phyloP scores from a whole-genome alignment of 192 early-diverging fungal species.

The Rhizoclosmatium globosum region DNA sequence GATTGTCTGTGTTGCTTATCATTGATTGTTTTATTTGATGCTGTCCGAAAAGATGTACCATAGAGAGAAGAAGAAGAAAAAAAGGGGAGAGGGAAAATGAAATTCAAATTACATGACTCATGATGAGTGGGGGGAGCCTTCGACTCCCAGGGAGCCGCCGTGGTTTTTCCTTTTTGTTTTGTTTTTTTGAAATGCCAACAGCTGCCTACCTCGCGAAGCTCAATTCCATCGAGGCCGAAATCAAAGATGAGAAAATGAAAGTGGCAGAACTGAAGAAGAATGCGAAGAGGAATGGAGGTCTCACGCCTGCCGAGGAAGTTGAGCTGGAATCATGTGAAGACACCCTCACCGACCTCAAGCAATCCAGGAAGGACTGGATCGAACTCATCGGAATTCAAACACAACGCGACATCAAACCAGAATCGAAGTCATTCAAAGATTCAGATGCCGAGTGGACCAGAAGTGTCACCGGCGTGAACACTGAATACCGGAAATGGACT shows the following conservation, averaged over 20 bases:
- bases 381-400: conserved; percentile 3
- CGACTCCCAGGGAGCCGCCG: too few relatives aligned
- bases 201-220: too few relatives aligned
- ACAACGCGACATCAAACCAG: neutral
- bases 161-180: too few relatives aligned
- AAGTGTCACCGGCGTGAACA: conserved; percentile 31
- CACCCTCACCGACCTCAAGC: conserved; percentile 14
- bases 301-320: conserved; percentile 26
- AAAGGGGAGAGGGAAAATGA: too few relatives aligned
- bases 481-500: neutral
- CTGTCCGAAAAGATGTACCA: too few relatives aligned
- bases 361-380: conserved; percentile 15
- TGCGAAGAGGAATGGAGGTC: conserved; percentile 12
- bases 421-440: conserved; percentile 21
- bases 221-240: neutral
- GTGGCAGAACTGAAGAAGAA: neutral
- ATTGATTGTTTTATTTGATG: too few relatives aligned
- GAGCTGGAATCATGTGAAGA: conserved; percentile 28
- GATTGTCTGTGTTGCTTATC: too few relatives aligned
- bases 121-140: too few relatives aligned
- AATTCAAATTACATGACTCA: too few relatives aligned
- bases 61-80: too few relatives aligned
- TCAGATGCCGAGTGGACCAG: conserved; percentile 32
- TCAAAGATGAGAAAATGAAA: neutral
- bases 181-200: too few relatives aligned